Base-by-base conservation (phyloP, 1,284 basidiomycete genomes). In the Melampsora larici-populina region DNA sequence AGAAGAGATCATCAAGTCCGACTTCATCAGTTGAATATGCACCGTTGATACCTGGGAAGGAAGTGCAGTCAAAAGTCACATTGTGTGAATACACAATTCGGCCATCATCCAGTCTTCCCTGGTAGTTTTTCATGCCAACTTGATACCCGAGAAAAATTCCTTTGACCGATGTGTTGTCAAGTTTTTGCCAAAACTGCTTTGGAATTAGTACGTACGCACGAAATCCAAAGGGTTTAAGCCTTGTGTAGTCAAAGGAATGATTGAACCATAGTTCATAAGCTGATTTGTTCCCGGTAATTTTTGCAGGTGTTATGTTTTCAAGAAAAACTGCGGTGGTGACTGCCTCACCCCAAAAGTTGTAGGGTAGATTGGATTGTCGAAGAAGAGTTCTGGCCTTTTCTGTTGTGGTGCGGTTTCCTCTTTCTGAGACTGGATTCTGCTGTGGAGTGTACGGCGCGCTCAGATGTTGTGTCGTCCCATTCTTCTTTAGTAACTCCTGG, bases 301-400 rank as follows among this genome's bases (percentile, higher is more conserved):
- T 9, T n/a, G n/a, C 43, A 13, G 58, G 60, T n/a, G 70, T 72
- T 24, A 72, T 43, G 29, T 58, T 70, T 60, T 70, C 69, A 1
- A 70, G 46, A 13, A 58, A 60, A 11, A 60, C 29, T 1, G 49
- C 33, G 4, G 69, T 70, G 8, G 17, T 24, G 6, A 70, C 69
- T n/a, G n/a, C 67, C 31, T 69, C 67, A 9, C 17, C 48, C 21
- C 48, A 49, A 21, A 49, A 49, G 21, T 49, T n/a, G 21, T 49
- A 21, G 11, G 48, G 48, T 49, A 49, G 21, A 21, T 49, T 49
- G 21, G 48, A 11, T 49, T 49, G 48, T 11, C 21, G 48, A 49
- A 49, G 48, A 11, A 49, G 21, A 21, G 48, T 21, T 49, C 48
- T 49, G 11, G 48, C 48, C 21, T 21, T 49, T 21, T 49, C 48